Evolutionary conservation across 192 early-diverging fungal species (phyloP).

Genomic region (Backusella macrospora): DNA sequence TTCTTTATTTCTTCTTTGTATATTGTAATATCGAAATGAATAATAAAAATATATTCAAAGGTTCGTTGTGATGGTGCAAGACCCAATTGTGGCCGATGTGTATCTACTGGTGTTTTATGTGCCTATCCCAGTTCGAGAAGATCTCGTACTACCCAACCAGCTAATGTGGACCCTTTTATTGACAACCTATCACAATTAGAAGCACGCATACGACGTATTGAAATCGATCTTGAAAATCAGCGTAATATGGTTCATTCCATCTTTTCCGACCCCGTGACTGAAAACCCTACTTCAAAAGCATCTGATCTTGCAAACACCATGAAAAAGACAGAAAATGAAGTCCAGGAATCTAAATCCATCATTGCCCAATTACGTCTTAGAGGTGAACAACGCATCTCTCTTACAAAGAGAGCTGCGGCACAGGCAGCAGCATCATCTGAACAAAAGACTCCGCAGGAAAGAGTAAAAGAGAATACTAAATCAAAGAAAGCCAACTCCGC

Average conservation of each 20-base stretch:
- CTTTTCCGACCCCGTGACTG: slow-evolving; percentile 6
- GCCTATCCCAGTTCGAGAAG: slow-evolving; percentile 31
- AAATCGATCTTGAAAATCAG: slow-evolving; percentile 28
- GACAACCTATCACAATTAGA: slow-evolving; percentile 35
- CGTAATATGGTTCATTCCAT: slow-evolving; percentile 27
- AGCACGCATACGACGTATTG: slow-evolving; percentile 29
- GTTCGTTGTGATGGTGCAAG: slow-evolving; percentile 36
- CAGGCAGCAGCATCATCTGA: slow-evolving; percentile 3
- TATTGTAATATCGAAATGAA: background rate
- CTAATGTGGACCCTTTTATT: slow-evolving; percentile 40
- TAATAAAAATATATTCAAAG: background rate
- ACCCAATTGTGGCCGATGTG: slow-evolving; percentile 33
- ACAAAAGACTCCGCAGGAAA: background rate
- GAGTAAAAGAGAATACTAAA: background rate
- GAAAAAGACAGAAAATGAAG: slow-evolving; percentile 37
- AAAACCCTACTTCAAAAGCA: slow-evolving; percentile 18
- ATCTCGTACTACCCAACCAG: slow-evolving; percentile 31
- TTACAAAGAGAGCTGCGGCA: slow-evolving; percentile 30
- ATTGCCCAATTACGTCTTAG: slow-evolving; percentile 38
- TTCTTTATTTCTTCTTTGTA: background rate
- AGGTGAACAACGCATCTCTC: slow-evolving; percentile 36
- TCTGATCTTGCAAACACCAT: slow-evolving; percentile 12
- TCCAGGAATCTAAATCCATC: slow-evolving; percentile 41
- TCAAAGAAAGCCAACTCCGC: slow-evolving; percentile 8
- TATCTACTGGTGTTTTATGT: slow-evolving; percentile 24